Conservation (phyloP, 73 alveolate genomes). For the Breviolum minutum region DNA sequence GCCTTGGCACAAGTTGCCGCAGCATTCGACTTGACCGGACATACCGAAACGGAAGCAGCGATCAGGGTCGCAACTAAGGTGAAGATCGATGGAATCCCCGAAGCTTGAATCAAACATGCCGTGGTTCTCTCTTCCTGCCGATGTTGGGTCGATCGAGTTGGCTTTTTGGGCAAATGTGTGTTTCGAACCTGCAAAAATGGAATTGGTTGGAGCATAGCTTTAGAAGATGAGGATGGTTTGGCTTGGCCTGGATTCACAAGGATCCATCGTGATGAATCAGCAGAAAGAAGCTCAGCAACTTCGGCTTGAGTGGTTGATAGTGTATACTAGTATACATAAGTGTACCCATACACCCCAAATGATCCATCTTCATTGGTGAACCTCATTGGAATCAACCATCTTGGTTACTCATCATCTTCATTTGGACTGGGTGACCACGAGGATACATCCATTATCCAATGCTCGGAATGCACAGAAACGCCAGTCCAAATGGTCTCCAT, state of each 20-base stretch:
- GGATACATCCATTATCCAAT: background rate
- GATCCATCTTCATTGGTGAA: no score
- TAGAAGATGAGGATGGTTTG: no score
- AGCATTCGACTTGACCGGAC: background rate
- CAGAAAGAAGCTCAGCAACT: no score
- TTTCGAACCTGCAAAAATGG: background rate
- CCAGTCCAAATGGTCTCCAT: slow-evolving; percentile 21
- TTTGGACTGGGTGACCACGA: background rate
- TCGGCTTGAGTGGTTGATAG: no score
- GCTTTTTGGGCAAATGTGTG: background rate
- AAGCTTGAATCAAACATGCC: slow-evolving; percentile 30
- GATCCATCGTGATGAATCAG: no score
- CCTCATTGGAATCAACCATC: no score
- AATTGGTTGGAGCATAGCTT: background rate
- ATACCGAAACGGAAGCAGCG: background rate
- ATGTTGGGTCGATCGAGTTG: no score
- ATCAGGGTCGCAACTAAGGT: background rate
- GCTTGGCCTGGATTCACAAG: no score
- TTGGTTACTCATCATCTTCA: no score
- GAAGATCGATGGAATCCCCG: background rate
- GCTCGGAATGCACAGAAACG: background rate
- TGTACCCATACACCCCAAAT: no score
- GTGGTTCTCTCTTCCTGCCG: slow-evolving; percentile 9
- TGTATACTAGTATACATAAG: no score
- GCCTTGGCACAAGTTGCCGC: slow-evolving; percentile 24